Evolutionary conservation across 139 green algal genomes (phyloP), one percentile per base, ranked within the genome.

Genomic region (Auxenochlorella pyrenoidosa): DNA sequence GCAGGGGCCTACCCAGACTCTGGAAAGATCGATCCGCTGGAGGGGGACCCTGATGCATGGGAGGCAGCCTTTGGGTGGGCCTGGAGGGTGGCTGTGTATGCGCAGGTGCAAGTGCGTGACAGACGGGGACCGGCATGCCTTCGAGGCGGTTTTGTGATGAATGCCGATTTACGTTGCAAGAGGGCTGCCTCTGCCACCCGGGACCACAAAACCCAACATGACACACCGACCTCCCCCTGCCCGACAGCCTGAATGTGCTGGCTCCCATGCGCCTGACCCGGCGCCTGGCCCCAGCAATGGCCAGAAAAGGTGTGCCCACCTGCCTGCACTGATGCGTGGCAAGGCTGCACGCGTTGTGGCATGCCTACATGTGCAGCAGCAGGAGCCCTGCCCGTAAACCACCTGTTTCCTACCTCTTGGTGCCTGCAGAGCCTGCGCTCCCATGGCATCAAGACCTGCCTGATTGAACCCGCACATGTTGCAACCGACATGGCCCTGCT

Each of bases 361-460:
- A 38, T 71, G 63, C 40, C 22, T 40, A 19, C 40, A 40, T 65
- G 41, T 3, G 26, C 0, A 12, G 19, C 75, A 21, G 24, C 43
- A n/a, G n/a, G n/a, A n/a, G n/a, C n/a, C n/a, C n/a, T n/a, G n/a
- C n/a, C n/a, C n/a, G n/a, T n/a, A n/a, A n/a, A n/a, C n/a, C n/a
- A n/a, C n/a, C n/a, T n/a, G n/a, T n/a, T n/a, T n/a, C n/a, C n/a
- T n/a, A n/a, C n/a, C 38, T 13, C 36, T 36, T 54, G 72, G 8
- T 26, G 54, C 65, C 16, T 63, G 28, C 83, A 88, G 88, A 59
- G 79, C 0, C 65, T 94, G 59, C 44, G 84, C 0, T 34, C 68
- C 12, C 51, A 89, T 8, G 92, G 92, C 75, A 85, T 95, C 75
- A 95, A 93, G 70, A 91, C 91, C 15, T 86, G 83, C 4, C 72